Conservation (phyloP, 148 eudicot genomes). For the Pharnaceum exiguum region DNA sequence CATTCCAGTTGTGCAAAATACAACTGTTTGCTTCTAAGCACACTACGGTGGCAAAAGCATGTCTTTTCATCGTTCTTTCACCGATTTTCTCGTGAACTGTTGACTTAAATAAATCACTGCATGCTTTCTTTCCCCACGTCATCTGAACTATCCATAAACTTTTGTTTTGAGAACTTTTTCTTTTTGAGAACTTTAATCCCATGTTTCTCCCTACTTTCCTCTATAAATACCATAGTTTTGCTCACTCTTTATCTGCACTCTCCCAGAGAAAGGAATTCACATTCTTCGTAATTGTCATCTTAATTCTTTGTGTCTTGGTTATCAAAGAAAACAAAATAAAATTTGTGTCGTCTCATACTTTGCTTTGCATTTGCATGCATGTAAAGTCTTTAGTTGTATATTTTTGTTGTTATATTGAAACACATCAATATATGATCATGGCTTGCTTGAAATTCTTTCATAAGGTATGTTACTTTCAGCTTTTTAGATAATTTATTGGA, state of each 20-base stretch:
- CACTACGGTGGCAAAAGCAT: not conserved
- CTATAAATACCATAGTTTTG: conserved; percentile 3
- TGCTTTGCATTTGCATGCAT: not conserved
- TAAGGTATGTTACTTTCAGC: too few species aligned
- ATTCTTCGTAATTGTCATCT: too few species aligned
- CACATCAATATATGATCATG: too few species aligned
- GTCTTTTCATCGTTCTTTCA: not conserved
- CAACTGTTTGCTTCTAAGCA: not conserved
- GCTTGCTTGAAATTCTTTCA: conserved; percentile 8
- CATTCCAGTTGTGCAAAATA: too few species aligned
- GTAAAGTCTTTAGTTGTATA: too few species aligned
- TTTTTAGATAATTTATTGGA: too few species aligned
- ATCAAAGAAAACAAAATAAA: too few species aligned
- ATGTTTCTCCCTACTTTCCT: conserved; percentile 2
- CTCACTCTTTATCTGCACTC: not conserved
- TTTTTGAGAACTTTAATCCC: conserved; percentile 4
- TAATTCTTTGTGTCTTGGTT: too few species aligned
- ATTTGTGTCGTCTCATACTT: not conserved
- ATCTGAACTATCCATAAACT: not conserved
- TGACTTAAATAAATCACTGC: not conserved
- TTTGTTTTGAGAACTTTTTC: not conserved
- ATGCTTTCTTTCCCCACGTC: conserved; percentile 5
- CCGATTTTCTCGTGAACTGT: not conserved
- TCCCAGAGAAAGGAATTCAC: not conserved
- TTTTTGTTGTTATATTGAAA: not conserved